Evolutionary conservation across 176 grass and related monocot genomes (phyloP).

Genomic region (Aegilops bicornis): DNA sequence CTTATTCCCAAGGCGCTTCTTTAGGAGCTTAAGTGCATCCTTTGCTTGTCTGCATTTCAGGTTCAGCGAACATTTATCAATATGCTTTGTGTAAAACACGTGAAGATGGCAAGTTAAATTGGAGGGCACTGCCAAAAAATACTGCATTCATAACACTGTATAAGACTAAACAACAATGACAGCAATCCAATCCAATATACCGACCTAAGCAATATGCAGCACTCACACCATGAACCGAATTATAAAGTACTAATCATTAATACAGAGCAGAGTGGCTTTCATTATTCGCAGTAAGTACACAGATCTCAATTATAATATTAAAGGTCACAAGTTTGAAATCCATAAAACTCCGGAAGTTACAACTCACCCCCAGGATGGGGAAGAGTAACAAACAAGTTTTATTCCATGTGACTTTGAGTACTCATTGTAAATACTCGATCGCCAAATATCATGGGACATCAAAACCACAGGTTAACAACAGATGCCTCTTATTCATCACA

Average conservation of each 20-base stretch:
- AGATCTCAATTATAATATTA: not conserved
- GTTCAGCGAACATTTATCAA: slow-evolving; percentile 34
- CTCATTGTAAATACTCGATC: not conserved
- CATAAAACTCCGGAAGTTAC: not conserved
- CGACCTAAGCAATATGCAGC: not conserved
- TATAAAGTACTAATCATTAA: not conserved
- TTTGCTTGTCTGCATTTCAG: slow-evolving; percentile 80
- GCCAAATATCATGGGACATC: not conserved
- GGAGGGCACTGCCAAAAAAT: not conserved
- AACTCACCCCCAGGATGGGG: not conserved
- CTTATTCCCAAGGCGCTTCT: slow-evolving; percentile 95
- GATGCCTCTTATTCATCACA: slow-evolving; percentile 13
- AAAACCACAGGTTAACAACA: slow-evolving; percentile 31
- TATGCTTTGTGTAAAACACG: not conserved
- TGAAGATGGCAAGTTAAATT: not conserved
- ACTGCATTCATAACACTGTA: not conserved
- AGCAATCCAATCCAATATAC: not conserved
- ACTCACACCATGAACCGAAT: slow-evolving; percentile 6
- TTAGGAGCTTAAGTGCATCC: slow-evolving; percentile 90
- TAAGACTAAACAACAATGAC: not conserved
- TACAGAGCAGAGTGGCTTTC: not conserved
- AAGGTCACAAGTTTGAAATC: not conserved
- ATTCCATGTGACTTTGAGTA: not conserved
- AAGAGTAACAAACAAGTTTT: not conserved
- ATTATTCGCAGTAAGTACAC: not conserved